A percentile compares a stretch with the other conserved stretches of the same genome.
phyloP scores from a whole-genome alignment of 495 filamentous ascomycete genomes.

The Hyaloscypha finlandica region DNA sequence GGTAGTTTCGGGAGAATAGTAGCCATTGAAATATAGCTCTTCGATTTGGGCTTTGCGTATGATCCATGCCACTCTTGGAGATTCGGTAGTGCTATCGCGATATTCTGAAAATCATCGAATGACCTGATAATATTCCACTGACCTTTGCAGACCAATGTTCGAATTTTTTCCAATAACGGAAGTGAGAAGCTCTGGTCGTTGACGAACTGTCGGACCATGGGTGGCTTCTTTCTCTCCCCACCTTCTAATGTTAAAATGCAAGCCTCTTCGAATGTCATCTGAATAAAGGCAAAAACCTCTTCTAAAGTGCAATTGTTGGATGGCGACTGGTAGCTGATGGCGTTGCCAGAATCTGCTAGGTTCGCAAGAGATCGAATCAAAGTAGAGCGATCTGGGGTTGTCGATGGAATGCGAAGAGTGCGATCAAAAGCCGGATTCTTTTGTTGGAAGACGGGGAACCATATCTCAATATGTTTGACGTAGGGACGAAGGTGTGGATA shows the following conservation, averaged over 20 bases:
- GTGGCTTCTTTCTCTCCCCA: conserved; percentile 71
- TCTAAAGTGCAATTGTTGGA: conserved; percentile 66
- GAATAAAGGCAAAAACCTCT: conserved; percentile 63
- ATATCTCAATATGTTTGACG: conserved; percentile 71
- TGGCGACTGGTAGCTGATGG: conserved; percentile 48
- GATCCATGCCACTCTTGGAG: conserved; percentile 70
- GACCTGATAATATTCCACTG: conserved; percentile 75
- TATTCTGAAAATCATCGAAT: conserved; percentile 60
- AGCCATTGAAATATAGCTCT: conserved; percentile 67
- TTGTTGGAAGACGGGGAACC: conserved; percentile 55
- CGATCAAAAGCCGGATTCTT: conserved; percentile 28
- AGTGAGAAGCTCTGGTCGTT: conserved; percentile 36
- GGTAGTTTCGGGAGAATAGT: conserved; percentile 55
- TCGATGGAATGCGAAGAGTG: conserved; percentile 45
- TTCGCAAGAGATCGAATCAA: conserved; percentile 31
- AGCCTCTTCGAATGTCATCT: conserved; percentile 57
- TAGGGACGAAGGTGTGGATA: conserved; percentile 60
- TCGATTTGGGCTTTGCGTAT: conserved; percentile 68
- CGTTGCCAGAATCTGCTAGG: conserved; percentile 13
- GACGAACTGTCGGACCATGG: conserved; percentile 60
- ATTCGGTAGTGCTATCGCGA: conserved; percentile 61
- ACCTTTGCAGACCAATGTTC: conserved; percentile 68
- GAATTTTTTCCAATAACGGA: conserved; percentile 46
- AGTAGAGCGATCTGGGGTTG: conserved; percentile 49
- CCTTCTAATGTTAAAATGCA: conserved; percentile 72